Conservation (phyloP, 768 basidiomycete species). For the Pleurotus citrinopileatus region DNA sequence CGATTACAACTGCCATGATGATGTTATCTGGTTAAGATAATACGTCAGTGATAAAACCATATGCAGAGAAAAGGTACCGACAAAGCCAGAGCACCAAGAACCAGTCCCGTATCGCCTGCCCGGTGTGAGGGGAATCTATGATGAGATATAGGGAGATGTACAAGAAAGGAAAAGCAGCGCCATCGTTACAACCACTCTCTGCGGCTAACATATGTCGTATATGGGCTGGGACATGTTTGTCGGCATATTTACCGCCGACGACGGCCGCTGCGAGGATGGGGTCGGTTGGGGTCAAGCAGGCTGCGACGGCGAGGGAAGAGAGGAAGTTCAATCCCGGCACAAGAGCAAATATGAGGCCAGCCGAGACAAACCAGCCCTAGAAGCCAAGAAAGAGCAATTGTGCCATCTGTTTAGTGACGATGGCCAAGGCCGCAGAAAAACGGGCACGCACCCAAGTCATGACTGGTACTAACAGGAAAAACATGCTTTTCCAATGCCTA, state of each 20-base stretch:
- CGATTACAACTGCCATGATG: conserved; percentile 69
- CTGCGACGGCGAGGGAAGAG: conserved; percentile 85
- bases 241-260: conserved; percentile 94
- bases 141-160: conserved; percentile 87
- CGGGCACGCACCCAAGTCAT: conserved; percentile 73
- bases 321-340: conserved; percentile 90
- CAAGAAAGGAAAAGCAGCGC: conserved; percentile 94
- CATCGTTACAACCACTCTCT: conserved; percentile 95
- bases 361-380: conserved; percentile 94
- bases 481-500: conserved; percentile 88
- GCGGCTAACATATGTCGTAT: conserved; percentile 62
- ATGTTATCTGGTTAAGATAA: conserved; percentile 63
- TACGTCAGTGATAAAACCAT: conserved; percentile 9
- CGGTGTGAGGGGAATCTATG: conserved; percentile 56
- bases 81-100: conserved; percentile 84
- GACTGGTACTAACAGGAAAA: conserved; percentile 78
- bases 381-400: conserved; percentile 13
- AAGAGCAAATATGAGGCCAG: conserved; percentile 86
- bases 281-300: conserved; percentile 93
- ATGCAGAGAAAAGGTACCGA: conserved; percentile 33
- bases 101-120: conserved; percentile 81
- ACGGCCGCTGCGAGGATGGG: conserved; percentile 92
- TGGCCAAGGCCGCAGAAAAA: background rate
- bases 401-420: conserved; percentile 10
- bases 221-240: conserved; percentile 93